Evolutionary conservation across 352 stramenopile genomes (phyloP).

Genomic region (Phytophthora chlamydospora): DNA sequence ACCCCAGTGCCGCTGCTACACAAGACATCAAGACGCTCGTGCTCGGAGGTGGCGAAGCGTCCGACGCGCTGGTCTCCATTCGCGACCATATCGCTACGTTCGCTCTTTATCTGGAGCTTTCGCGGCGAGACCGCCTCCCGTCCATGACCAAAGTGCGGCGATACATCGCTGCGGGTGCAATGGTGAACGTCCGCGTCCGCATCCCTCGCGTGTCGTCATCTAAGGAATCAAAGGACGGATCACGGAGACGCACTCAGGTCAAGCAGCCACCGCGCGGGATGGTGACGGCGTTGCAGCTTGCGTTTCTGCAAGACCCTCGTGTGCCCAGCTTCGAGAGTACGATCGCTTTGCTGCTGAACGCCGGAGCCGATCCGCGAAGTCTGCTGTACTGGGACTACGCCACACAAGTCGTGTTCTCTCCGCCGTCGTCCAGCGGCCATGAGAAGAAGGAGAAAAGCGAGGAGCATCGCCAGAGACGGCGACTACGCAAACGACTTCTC

Average conservation of each 20-base stretch:
- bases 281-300: slow-evolving; percentile 60
- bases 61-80: slow-evolving; percentile 38
- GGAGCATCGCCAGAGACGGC: slow-evolving; percentile 27
- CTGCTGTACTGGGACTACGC: slow-evolving; percentile 71
- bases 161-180: slow-evolving; percentile 57
- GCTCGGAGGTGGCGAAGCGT: slow-evolving; percentile 49
- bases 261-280: slow-evolving; percentile 29
- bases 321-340: slow-evolving; percentile 38
- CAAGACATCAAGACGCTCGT: slow-evolving; percentile 61
- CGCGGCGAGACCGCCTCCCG: slow-evolving; percentile 44
- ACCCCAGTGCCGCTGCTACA: slow-evolving; percentile 17
- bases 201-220: slow-evolving; percentile 31
- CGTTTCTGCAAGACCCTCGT: slow-evolving; percentile 41
- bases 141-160: slow-evolving; percentile 42
- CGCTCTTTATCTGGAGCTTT: slow-evolving; percentile 52
- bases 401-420: slow-evolving; percentile 49
- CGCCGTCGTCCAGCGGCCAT: slow-evolving; percentile 4
- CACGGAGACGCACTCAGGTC: slow-evolving; percentile 18
- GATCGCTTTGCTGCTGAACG: slow-evolving; percentile 48
- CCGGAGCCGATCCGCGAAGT: slow-evolving; percentile 46
- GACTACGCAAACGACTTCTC: slow-evolving; percentile 39
- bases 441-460: slow-evolving; percentile 30
- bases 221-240: slow-evolving; percentile 24
- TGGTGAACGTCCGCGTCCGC: slow-evolving; percentile 53
- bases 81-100: slow-evolving; percentile 63